phyloP scores from a whole-genome alignment of 1,139 yeast genomes.

The Sugiyamaella paludigena region DNA sequence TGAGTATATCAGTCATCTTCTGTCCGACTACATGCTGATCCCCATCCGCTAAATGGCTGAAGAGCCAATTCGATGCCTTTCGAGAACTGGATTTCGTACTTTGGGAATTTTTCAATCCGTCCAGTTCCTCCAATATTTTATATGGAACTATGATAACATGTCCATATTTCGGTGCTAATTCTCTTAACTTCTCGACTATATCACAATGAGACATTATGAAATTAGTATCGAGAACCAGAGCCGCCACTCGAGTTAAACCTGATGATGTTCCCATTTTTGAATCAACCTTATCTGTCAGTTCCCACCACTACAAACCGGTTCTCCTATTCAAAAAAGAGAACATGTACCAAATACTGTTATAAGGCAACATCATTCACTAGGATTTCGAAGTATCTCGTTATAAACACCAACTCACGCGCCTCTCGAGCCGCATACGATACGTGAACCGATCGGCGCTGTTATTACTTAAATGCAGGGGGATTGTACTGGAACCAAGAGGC shows the following conservation, averaged over 20 bases:
- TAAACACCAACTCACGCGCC: too few relatives aligned
- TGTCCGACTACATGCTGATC: constrained; percentile 63
- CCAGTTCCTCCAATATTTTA: constrained; percentile 71
- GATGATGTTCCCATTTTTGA: too few relatives aligned
- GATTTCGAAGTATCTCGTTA: too few relatives aligned
- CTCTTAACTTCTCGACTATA: constrained; percentile 1
- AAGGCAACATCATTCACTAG: too few relatives aligned
- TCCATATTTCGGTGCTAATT: constrained; percentile 1
- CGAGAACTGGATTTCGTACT: constrained; percentile 10
- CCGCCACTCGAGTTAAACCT: background rate
- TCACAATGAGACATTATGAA: constrained; percentile 7
- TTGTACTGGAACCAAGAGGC: too few relatives aligned
- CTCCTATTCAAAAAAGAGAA: too few relatives aligned
- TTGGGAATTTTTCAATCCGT: constrained; percentile 56
- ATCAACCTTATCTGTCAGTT: too few relatives aligned
- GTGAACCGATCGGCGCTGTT: too few relatives aligned
- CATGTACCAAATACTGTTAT: too few relatives aligned
- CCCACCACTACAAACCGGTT: too few relatives aligned
- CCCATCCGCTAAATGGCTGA: constrained; percentile 52
- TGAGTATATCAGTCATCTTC: constrained; percentile 52
- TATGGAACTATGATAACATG: constrained; percentile 57
- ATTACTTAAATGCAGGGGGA: too few relatives aligned
- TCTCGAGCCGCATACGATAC: too few relatives aligned
- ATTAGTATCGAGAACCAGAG: constrained; percentile 8
- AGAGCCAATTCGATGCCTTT: constrained; percentile 75